These are phyloP conservation scores for Colletotrichum destructivum DNA, from an alignment of 2,329 filamentous ascomycete genomes.

Conservation along the genomic window DNA sequence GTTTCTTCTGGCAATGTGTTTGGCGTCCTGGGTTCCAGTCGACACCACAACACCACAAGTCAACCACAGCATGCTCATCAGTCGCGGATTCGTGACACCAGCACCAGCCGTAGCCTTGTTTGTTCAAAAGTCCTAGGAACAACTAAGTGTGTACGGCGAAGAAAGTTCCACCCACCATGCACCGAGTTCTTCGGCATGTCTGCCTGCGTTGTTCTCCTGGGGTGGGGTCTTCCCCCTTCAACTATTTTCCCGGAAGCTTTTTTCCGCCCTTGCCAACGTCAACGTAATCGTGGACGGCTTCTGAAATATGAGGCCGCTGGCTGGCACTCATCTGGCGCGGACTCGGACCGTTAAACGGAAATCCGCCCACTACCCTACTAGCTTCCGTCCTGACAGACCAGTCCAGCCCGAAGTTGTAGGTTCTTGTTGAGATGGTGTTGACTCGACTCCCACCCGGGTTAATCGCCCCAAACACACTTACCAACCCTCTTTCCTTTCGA, in stretches of 20 bases:
- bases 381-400: not conserved
- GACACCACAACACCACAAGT: too few relatives aligned
- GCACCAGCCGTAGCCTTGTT: too few relatives aligned
- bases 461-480: not conserved
- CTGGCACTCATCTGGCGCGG: not conserved
- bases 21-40: too few relatives aligned
- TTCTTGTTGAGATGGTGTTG: slow-evolving; percentile 2
- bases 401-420: slow-evolving; percentile 3
- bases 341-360: slow-evolving; percentile 1
- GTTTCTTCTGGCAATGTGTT: not conserved
- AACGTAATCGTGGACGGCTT: not conserved
- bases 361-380: slow-evolving; percentile 4
- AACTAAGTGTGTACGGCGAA: not conserved
- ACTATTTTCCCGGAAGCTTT: not conserved
- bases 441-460: slow-evolving; percentile 1
- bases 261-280: not conserved
- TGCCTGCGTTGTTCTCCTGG: not conserved
- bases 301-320: not conserved
- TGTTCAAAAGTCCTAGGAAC: too few relatives aligned
- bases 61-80: too few relatives aligned
- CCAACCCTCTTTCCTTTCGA: slow-evolving; percentile 11
- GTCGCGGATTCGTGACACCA: too few relatives aligned
- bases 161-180: not conserved
- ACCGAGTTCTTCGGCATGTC: not conserved
- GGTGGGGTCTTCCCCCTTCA: not conserved